phyloP scores from a whole-genome alignment of 2,329 filamentous ascomycete genomes.

The Trichoderma pleuroti region DNA sequence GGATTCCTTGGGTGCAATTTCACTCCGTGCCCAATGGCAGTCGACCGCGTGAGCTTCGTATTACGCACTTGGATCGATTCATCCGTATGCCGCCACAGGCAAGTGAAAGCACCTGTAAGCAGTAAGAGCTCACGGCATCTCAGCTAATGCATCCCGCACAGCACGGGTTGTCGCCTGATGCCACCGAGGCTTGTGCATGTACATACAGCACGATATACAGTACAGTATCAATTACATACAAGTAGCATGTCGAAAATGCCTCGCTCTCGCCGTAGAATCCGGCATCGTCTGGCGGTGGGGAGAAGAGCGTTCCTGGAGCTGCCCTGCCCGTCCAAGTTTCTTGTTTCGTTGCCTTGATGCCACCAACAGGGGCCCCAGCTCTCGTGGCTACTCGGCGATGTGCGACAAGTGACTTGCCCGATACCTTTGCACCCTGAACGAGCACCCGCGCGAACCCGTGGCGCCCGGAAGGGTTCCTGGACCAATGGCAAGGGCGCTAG shows the following conservation, averaged over 20 bases:
- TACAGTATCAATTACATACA: not conserved
- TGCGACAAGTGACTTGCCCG: constrained; percentile 1
- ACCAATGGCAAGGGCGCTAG: constrained; percentile 24
- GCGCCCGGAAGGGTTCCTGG: constrained; percentile 15
- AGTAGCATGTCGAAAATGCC: not conserved
- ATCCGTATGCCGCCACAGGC: not conserved
- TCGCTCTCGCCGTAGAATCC: not conserved
- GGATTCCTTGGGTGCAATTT: not conserved
- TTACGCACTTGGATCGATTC: not conserved
- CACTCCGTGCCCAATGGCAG: not conserved
- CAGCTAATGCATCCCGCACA: not conserved
- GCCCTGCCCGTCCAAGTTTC: not conserved
- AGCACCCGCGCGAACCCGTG: constrained; percentile 5
- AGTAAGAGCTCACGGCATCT: constrained; percentile 11
- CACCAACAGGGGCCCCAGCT: not conserved
- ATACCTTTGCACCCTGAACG: not conserved
- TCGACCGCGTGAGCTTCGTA: not conserved
- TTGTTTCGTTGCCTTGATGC: not conserved
- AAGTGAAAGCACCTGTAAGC: not conserved
- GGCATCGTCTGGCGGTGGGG: not conserved
- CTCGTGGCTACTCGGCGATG: not conserved
- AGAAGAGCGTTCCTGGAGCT: constrained; percentile 1
- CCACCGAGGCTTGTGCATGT: not conserved
- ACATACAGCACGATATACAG: too few species aligned
- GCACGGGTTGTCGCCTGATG: not conserved